Evolutionary conservation across 192 early-diverging fungal species (phyloP).

Genomic region (Cetraspora pellucida): DNA sequence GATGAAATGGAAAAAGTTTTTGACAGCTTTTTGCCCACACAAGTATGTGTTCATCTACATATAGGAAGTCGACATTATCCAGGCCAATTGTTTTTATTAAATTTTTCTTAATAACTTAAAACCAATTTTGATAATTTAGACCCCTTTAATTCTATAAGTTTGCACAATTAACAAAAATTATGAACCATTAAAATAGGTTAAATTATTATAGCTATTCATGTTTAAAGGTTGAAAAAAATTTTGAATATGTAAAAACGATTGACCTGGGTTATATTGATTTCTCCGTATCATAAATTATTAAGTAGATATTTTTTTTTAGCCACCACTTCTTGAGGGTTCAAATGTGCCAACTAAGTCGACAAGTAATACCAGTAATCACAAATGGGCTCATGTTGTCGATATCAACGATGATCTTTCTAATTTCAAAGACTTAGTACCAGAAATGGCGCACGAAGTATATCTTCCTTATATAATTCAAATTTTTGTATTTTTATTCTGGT

Average conservation of each 20-base stretch:
- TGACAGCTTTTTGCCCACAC: constrained; percentile 40
- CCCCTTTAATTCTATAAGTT: no score
- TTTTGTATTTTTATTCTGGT: neutral
- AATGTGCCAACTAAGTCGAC: constrained; percentile 23
- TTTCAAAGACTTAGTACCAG: constrained; percentile 88
- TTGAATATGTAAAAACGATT: no score
- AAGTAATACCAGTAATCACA: constrained; percentile 46
- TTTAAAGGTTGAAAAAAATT: no score
- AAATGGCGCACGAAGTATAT: constrained; percentile 74
- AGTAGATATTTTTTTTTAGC: constrained; percentile 13
- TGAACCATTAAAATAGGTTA: no score
- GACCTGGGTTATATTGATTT: no score
- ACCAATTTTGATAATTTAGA: constrained; percentile 13
- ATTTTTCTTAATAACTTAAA: no score
- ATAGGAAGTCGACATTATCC: no score
- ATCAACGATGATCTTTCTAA: constrained; percentile 84
- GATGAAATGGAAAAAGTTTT: constrained; percentile 28
- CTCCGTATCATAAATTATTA: neutral
- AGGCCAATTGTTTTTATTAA: no score
- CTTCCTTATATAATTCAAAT: neutral
- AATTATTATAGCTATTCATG: no score
- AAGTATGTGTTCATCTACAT: constrained; percentile 5
- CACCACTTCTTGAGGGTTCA: constrained; percentile 4
- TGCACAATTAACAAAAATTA: no score
- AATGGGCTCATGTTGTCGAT: constrained; percentile 95